A percentile compares a stretch with the other conserved stretches of the same genome.
These are phyloP conservation scores for Bipolaris sorokiniana DNA, from an alignment of 2,329 filamentous ascomycete species.

Conservation along the genomic window DNA sequence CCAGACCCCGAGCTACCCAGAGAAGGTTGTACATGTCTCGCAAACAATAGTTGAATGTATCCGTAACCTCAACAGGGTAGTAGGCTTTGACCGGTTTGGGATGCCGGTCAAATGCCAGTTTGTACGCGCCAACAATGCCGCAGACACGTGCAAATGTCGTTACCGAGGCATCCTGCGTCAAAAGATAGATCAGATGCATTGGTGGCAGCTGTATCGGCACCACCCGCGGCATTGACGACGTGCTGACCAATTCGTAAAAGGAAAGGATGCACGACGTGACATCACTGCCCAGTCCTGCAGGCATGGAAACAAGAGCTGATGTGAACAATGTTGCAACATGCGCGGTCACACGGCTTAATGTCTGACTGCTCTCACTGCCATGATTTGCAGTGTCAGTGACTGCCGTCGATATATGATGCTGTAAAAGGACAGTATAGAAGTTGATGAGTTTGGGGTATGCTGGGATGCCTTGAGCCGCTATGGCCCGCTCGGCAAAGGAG, in stretches of 20 bases:
- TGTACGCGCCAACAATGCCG: slow-evolving; percentile 73
- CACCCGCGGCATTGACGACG: slow-evolving; percentile 32
- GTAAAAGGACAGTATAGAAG: slow-evolving; percentile 72
- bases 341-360: slow-evolving; percentile 37
- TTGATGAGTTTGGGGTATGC: slow-evolving; percentile 66
- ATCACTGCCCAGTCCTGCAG: slow-evolving; percentile 35
- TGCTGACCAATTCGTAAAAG: slow-evolving; percentile 70
- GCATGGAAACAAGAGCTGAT: slow-evolving; percentile 40
- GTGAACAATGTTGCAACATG: slow-evolving; percentile 43
- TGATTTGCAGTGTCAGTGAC: slow-evolving; percentile 27
- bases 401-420: slow-evolving; percentile 56
- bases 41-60: slow-evolving; percentile 79
- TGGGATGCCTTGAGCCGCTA: slow-evolving; percentile 48
- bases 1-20: slow-evolving; percentile 78
- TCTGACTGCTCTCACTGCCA: slow-evolving; percentile 51
- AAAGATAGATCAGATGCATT: slow-evolving; percentile 69
- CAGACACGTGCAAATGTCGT: slow-evolving; percentile 72
- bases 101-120: slow-evolving; percentile 72
- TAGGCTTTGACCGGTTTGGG: slow-evolving; percentile 52
- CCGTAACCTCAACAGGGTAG: slow-evolving; percentile 45
- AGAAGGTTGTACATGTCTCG: slow-evolving; percentile 87
- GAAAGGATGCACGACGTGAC: slow-evolving; percentile 64
- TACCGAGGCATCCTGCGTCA: slow-evolving; percentile 70
- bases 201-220: slow-evolving; percentile 73
- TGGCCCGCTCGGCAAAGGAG: slow-evolving; percentile 48